phyloP scores from a whole-genome alignment of 441 rosid species.

The Theobroma grandiflorum region DNA sequence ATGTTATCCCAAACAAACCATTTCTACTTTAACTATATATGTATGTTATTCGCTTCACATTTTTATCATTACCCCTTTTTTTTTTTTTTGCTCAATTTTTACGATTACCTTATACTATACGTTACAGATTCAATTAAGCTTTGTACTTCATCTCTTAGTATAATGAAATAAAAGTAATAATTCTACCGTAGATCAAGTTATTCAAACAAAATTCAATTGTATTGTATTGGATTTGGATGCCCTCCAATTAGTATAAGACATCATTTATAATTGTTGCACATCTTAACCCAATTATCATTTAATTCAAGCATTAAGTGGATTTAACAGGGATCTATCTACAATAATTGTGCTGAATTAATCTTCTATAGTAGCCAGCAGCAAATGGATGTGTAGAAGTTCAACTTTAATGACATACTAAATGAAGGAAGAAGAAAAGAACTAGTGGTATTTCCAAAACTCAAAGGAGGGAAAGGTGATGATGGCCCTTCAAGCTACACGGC shows the following conservation, averaged over 20 bases:
- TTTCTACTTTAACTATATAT: not conserved
- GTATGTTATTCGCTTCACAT: not conserved
- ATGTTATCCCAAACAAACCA: not conserved
- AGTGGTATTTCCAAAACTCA: not conserved
- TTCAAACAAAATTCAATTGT: no score
- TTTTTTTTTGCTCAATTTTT: not conserved
- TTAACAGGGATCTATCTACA: no score
- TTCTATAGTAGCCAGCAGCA: not conserved
- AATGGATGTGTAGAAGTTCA: not conserved
- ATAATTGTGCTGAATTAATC: no score
- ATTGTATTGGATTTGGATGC: no score
- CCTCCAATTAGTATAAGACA: no score
- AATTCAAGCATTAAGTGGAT: not conserved
- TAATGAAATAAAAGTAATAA: not conserved
- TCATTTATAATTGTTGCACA: no score
- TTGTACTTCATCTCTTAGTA: not conserved
- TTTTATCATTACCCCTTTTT: no score
- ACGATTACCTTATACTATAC: not conserved
- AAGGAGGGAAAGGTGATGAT: not conserved
- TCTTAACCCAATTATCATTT: no score
- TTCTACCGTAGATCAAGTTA: not conserved
- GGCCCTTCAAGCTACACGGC: not conserved
- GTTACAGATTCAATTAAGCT: not conserved
- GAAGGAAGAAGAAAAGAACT: not conserved
- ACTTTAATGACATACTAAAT: not conserved